Conservation (phyloP, 2,329 filamentous ascomycete species). For the Amphichorda felina region DNA sequence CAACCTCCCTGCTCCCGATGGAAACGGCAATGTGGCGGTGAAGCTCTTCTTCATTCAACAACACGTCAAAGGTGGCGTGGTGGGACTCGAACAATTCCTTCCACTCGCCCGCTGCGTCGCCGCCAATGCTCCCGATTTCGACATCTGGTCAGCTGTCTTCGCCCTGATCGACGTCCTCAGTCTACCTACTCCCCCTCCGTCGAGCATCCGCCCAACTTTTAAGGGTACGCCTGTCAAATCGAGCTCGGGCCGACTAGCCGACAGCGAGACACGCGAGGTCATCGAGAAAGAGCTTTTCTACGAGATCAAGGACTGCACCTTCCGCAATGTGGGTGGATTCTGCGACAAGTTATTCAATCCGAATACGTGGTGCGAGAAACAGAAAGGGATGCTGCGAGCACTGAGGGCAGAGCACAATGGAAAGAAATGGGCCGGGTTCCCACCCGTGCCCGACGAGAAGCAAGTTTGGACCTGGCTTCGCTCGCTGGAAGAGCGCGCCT, state of each 20-base stretch:
- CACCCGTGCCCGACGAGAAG: conserved; percentile 5
- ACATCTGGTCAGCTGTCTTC: conserved; percentile 4
- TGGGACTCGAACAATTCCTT: not conserved
- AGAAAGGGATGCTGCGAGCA: conserved; percentile 1
- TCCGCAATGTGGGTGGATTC: conserved; percentile 8
- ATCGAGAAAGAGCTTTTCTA: conserved; percentile 5
- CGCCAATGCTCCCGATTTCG: conserved; percentile 1
- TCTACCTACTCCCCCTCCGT: conserved; percentile 2
- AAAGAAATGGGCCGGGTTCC: conserved; percentile 7
- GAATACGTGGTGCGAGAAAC: conserved; percentile 5
- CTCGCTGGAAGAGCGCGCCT: conserved; percentile 4
- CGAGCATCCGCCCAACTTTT: conserved; percentile 2
- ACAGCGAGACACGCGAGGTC: conserved; percentile 4
- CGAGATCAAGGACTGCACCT: conserved; percentile 1
- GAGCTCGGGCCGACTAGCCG: conserved; percentile 4
- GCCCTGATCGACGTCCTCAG: conserved; percentile 2
- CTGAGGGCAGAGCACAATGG: conserved; percentile 4
- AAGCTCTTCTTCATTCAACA: conserved; percentile 4
- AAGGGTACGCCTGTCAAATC: conserved; percentile 4
- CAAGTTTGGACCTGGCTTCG: conserved; percentile 5
- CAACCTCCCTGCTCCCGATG: conserved; percentile 2
- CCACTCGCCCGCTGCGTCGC: conserved; percentile 1
- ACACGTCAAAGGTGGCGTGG: not conserved
- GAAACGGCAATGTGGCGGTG: not conserved
- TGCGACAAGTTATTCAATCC: conserved; percentile 7